These are phyloP conservation scores for Ensete ventricosum DNA, from an alignment of 176 grass and related monocot genomes.

Conservation along the genomic window DNA sequence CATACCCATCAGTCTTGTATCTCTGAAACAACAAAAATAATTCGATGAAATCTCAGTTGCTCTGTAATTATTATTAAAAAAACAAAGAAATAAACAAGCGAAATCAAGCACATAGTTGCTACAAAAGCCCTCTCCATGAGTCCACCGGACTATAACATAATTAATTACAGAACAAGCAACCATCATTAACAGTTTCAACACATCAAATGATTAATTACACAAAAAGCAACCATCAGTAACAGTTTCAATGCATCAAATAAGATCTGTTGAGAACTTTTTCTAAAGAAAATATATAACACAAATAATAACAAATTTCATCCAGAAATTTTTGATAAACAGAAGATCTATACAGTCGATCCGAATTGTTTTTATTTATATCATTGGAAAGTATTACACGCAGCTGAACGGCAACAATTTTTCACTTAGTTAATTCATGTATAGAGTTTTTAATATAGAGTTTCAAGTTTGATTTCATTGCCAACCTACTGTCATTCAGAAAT, in stretches of 20 bases:
- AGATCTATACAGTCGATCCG: too few species aligned
- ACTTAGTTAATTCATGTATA: neutral
- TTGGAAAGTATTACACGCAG: neutral
- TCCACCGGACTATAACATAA: neutral
- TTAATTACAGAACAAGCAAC: neutral
- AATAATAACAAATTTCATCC: neutral
- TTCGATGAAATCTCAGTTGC: neutral
- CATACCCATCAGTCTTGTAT: conserved; percentile 74
- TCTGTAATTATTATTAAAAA: neutral
- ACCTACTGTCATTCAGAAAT: neutral
- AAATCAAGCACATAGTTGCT: neutral
- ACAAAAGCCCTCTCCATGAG: neutral
- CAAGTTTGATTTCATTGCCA: neutral
- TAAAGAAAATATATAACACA: neutral
- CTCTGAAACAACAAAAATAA: conserved; percentile 31
- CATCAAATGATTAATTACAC: neutral
- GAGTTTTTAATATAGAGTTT: neutral
- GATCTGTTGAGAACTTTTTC: neutral
- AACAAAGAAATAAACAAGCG: neutral
- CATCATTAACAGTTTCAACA: neutral
- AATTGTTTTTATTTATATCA: neutral
- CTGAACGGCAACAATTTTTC: neutral
- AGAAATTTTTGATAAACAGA: neutral
- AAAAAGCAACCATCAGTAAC: neutral
- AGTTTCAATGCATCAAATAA: neutral